Evolutionary conservation across 768 basidiomycete genomes (phyloP), one percentile per base, ranked within the genome.

Genomic region (Boletus eberwhitei): DNA sequence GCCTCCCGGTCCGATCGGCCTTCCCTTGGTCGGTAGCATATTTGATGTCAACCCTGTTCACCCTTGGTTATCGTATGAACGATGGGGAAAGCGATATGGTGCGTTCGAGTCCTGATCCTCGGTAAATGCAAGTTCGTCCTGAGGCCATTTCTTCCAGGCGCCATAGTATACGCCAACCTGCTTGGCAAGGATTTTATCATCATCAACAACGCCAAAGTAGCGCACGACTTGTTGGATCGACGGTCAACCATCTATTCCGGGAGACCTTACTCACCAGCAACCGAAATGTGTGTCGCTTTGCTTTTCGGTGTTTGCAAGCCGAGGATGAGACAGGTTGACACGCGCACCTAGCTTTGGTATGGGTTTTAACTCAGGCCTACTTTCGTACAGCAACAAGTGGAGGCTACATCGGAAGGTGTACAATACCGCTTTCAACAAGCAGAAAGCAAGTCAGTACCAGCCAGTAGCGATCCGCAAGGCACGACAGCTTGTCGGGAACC

Each of bases 1-100:
- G 16, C 78, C 78, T 34, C 79, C 78, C 17, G 84, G 83, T 14
- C 84, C 84, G 0, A 75, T 68, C 49, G 77, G 78, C 40, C 68
- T 84, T 37, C 72, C 71, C 2, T 48, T 73, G 24, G 32, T 70
- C 4, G 72, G 71, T 2, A 66, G 53, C 39, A 14, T 53, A 8
- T 46, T 65, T 16, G 57, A 64, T 29, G 11, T 74, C 41, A 43
- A 70, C 29, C 3, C 50, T 5, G 17, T 39, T 6, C 43, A 59
- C 1, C 70, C 72, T 11, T 74, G 73, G 73, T 37, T 69, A 38
- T 62, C 72, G 8, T 74, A 72, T 26, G 59, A 69, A 34, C 45
- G 65, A 34, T 74, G 72, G 73, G 69, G 68, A 38, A 68, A 66
- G 48, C 52, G 53, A 43, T 67, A 74, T 24, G 71, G 73, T 71